Base-by-base conservation (phyloP, 2,329 filamentous ascomycete species). In the Simplicillium aogashimaense region DNA sequence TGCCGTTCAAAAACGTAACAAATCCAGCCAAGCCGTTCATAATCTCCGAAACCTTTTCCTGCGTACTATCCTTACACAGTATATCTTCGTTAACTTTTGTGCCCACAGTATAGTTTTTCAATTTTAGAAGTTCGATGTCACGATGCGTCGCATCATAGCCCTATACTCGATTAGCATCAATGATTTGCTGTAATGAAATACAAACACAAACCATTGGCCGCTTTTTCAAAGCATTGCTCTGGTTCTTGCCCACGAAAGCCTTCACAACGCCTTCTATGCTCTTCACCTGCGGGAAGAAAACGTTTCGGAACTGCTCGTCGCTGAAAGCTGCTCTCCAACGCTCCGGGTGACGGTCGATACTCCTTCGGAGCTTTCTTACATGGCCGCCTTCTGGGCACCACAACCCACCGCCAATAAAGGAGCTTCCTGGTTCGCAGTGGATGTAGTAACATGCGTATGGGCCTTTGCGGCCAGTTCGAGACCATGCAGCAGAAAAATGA, bases 401-500 rank as follows among this genome's bases (percentile, higher is more conserved):
- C 13, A 94, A 64, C 1, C 89, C 88, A 36, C 86, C 86, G 43
- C 84, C 88, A 33, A 94, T 67, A 50, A 90, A 84, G 54, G 78
- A 82, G 38, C 72, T 66, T 3, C 67, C 69, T 10, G 88, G 86
- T 56, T 90, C 77, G 47, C 86, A 73, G 58, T 94, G 87, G 15
- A 95, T 64, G 62, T 94, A 95, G 64, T 95, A 95, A 54, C 79
- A 82, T 7, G 88, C 88, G 59, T 92, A 94, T 9, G 84, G 81
- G 0, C 86, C 86, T 61, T 95, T 94, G 40, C 84, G 76, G 15
- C 88, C 88, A 0, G 87, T 94, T 15, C 88, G 80, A 42, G 85
- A 92, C 78, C 86, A 94, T 17, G 86, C 85, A 30, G 83, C 87
- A 9, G 83, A 85, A 61, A 89, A 94, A 62, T 89, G 78, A 40